Evolutionary conservation across 108 stramenopile genomes (phyloP).

Genomic region (Fistulifera pelliculosa): DNA sequence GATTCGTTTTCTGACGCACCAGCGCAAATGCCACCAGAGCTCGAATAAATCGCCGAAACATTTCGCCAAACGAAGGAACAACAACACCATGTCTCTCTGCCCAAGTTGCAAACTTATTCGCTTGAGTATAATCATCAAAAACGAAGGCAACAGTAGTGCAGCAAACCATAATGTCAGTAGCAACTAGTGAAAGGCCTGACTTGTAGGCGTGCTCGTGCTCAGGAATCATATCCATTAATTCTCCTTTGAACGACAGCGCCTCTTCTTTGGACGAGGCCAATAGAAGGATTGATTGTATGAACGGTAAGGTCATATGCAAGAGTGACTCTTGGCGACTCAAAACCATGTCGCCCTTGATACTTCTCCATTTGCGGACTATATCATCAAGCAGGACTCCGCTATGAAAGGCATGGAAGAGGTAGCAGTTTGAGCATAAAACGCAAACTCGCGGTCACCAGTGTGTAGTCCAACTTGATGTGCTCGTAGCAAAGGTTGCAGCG

Average conservation of each 20-base stretch:
- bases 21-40: not conserved
- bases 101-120: not conserved
- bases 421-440: constrained; percentile 9
- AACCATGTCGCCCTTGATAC: not conserved
- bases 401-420: constrained; percentile 7
- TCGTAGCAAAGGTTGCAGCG: constrained; percentile 14
- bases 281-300: not conserved
- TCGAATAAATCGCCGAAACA: too few species aligned
- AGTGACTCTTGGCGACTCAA: constrained; percentile 1
- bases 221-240: constrained; percentile 2
- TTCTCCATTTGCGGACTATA: constrained; percentile 4
- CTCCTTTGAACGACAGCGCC: constrained; percentile 6
- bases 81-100: not conserved
- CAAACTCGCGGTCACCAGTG: constrained; percentile 28
- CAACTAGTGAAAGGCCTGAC: too few species aligned
- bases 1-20: not conserved
- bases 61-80: too few species aligned
- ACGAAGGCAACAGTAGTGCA: not conserved
- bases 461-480: constrained; percentile 18
- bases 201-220: too few species aligned
- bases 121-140: constrained; percentile 5
- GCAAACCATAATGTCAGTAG: not conserved
- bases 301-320: not conserved
- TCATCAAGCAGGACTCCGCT: not conserved
- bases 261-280: constrained; percentile 7